These are phyloP conservation scores for Coffea humblotiana DNA, from an alignment of 305 asterid species.

Conservation along the genomic window DNA sequence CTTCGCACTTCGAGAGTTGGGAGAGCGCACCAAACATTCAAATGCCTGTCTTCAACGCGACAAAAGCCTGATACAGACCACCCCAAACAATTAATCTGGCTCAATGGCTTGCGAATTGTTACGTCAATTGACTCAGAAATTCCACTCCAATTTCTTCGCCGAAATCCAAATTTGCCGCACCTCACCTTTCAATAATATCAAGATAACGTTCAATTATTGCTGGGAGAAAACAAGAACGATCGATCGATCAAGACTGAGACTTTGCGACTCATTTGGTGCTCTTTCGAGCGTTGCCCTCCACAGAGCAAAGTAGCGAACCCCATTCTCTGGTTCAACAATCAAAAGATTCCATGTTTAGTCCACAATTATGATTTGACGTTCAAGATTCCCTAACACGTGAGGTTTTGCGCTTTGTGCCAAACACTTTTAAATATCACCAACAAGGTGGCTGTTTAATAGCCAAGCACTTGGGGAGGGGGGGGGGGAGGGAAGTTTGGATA, in stretches of 20 bases:
- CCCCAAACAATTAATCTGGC: background rate
- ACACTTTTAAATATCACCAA: background rate
- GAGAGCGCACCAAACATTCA: no score
- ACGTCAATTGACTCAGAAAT: background rate
- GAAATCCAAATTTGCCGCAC: background rate
- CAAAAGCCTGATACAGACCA: background rate
- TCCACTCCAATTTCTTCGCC: background rate
- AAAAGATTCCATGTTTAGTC: background rate
- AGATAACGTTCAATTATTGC: no score
- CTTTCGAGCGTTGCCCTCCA: background rate
- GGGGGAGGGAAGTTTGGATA: no score
- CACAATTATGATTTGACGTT: background rate
- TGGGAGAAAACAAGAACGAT: background rate
- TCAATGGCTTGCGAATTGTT: background rate
- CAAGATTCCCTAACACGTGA: background rate
- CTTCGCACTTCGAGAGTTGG: no score
- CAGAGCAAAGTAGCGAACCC: background rate
- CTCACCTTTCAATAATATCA: background rate
- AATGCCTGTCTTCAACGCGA: no score
- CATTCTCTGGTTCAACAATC: background rate
- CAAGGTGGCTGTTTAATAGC: background rate
- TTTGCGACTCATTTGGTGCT: background rate
- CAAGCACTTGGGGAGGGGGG: background rate
- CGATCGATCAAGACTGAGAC: background rate
- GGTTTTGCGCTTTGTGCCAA: background rate